These are phyloP conservation scores for Talaromyces sp. DNA, from an alignment of 2,329 filamentous ascomycete species.

Conservation along the genomic window DNA sequence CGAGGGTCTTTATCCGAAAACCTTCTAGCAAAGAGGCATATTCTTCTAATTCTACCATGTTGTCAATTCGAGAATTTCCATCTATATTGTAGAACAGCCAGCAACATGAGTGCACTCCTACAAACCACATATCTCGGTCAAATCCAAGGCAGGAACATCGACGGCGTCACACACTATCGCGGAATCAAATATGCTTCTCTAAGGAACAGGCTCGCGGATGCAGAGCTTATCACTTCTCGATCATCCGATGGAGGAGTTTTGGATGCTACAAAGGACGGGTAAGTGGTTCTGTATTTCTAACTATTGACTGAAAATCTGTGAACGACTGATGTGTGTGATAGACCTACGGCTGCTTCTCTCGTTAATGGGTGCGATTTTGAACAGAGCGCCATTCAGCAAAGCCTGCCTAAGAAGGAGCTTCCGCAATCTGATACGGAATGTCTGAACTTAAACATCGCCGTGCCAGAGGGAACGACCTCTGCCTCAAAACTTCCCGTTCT, in stretches of 20 bases:
- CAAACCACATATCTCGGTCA: constrained; percentile 29
- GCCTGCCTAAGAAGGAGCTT: constrained; percentile 39
- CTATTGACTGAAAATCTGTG: too few relatives aligned
- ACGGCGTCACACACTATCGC: constrained; percentile 32
- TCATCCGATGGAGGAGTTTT: constrained; percentile 23
- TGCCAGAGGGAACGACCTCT: constrained; percentile 32
- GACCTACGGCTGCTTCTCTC: constrained; percentile 40
- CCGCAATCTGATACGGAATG: constrained; percentile 48
- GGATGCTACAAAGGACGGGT: constrained; percentile 39
- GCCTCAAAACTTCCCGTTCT: constrained; percentile 47
- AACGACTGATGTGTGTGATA: constrained; percentile 13
- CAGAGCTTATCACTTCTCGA: constrained; percentile 27
- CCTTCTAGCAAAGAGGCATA: neutral
- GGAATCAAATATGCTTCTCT: constrained; percentile 40
- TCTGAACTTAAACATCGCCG: constrained; percentile 52
- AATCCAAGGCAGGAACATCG: constrained; percentile 26
- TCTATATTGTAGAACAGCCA: neutral
- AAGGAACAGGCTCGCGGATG: constrained; percentile 32
- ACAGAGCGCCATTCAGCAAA: constrained; percentile 49
- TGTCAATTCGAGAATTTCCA: neutral
- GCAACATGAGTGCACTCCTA: constrained; percentile 19
- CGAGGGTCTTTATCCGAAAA: neutral
- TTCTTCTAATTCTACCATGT: neutral
- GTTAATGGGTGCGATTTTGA: constrained; percentile 45
- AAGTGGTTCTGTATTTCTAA: constrained; percentile 1